Conservation (phyloP, 106 monocot genomes). For the Acanthochlamys bracteata region DNA sequence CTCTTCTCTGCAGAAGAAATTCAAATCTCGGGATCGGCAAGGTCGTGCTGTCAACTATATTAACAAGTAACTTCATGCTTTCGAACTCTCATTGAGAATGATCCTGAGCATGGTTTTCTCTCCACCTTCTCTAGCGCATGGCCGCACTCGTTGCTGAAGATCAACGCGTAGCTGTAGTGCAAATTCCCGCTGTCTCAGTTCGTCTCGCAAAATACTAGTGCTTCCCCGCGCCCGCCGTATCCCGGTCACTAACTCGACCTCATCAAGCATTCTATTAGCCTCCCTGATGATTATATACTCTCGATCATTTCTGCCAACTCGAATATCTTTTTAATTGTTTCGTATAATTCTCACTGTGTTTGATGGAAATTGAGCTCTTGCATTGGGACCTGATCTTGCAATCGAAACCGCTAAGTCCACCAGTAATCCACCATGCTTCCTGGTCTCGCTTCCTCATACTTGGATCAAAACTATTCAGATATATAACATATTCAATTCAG, state of each 20-base stretch:
- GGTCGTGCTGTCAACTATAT: conserved; percentile 90
- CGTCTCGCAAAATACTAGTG: conserved; percentile 81
- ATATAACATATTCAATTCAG: conserved; percentile 55
- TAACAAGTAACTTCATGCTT: conserved; percentile 94
- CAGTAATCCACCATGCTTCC: conserved; percentile 31
- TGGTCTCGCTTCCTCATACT: conserved; percentile 44
- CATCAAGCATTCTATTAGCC: conserved; percentile 61
- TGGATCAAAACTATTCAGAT: conserved; percentile 54
- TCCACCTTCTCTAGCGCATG: conserved; percentile 83
- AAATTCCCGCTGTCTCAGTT: conserved; percentile 35
- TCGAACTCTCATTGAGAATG: conserved; percentile 23
- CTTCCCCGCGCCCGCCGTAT: conserved; percentile 47
- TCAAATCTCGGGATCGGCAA: conserved; percentile 74
- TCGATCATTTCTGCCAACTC: conserved; percentile 43
- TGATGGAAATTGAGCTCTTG: conserved; percentile 81
- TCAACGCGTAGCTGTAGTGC: conserved; percentile 13
- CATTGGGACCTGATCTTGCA: conserved; percentile 52
- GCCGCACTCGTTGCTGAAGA: conserved; percentile 63
- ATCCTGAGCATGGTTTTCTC: conserved; percentile 14
- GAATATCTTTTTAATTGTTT: conserved; percentile 52
- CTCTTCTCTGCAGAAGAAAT: conserved; percentile 73
- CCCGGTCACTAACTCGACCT: conserved; percentile 53
- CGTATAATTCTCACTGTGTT: conserved; percentile 25
- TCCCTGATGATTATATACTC: conserved; percentile 76
- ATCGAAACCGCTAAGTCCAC: conserved; percentile 42